Base-by-base conservation (phyloP, 768 basidiomycete species). In the Fomitopsis serialis region DNA sequence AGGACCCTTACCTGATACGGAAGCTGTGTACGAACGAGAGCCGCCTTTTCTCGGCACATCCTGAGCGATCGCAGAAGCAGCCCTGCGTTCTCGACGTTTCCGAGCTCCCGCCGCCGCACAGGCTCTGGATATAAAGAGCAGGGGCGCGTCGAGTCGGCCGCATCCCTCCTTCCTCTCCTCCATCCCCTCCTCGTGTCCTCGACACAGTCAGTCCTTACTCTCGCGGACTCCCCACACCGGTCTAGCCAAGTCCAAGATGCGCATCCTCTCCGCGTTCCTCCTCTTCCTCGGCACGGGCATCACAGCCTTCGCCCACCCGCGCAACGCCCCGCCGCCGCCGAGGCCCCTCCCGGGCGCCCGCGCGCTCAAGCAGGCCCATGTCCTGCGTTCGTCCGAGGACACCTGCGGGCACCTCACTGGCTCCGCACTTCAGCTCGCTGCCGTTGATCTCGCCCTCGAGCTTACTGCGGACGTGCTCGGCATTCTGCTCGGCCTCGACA, bases 341-440 rank as follows among this genome's bases (percentile, higher is more conserved):
- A 40, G 11, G 11, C 21, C 36, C 10, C 21, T 24, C 22, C 24
- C 36, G 23, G n/a, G 36, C 15, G 10, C 19, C 12, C 36, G 19
- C 23, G 25, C 24, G 2, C 49, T 50, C 23, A 42, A 52, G 25
- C 50, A 52, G 50, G 42, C 32, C 29, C 50, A 44, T 27, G 42
- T 42, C 21, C 15, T 25, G 19, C 50, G 50, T 24, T 40, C 34
- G 1, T 45, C 25, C 15, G 40, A 13, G 13, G 50, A 52, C 40
- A 42, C 40, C 29, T 52, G 50, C 50, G 43, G 40, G n/a, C 21
- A 44, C 27, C 19, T 49, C 8, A 47, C 24, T 24, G 45, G 25
- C 19, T n/a, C 45, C 45, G 8, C 29, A 3, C 24, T 50, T 23
- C 40, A 52, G 24, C 34, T 34, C 42, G 42, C 21, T n/a, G 42